Base-by-base conservation (phyloP, 2,329 filamentous ascomycete species). In the Aspergillus caelatus region DNA sequence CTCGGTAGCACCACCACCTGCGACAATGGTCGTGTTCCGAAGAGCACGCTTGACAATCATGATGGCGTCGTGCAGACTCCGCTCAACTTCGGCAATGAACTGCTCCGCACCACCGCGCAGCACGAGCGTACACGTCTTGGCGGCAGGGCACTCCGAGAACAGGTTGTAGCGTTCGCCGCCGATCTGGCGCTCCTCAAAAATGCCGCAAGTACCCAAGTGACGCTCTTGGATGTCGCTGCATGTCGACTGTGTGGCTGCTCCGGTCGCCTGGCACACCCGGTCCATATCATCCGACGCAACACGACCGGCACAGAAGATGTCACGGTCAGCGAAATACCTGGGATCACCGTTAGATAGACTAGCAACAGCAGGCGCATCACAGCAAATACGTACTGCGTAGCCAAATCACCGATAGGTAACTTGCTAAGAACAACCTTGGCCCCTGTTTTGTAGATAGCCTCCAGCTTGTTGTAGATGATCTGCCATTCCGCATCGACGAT, bases 1-100 rank as follows among this genome's bases (percentile, higher is more conserved):
- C 85, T 99, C 95, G 73, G 86, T 89, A 21, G 95, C 94, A 77
- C 95, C 95, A 72, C 95, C 95, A 72, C 95, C 95, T 53, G 94
- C 95, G 30, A 99, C 95, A 69, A 99, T 97, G 76, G 88, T 91
- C 75, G 90, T 90, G 85, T 98, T 96, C 83, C 92, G 93, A 80
- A 98, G 93, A 32, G 95, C 93, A 66, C 96, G 93, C 88, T 98
- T 98, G 76, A 99, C 95, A 74, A 99, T 97, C 95, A 99, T 99
- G 81, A 99, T 98, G 72, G 95, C 95, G 75, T 99, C 95, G 84
- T 99, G 95, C 70, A 99, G 87, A 76, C 93, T 97, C 68, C 95
- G 92, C 84, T 99, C 95, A 1, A 97, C 95, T 80, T 99, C 95
- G 63, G 95, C 95, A 73, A 99, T 99, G 82, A 99, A 99, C 79